Base-by-base conservation (phyloP, 139 green algal species). In the Gonium pectorale region DNA sequence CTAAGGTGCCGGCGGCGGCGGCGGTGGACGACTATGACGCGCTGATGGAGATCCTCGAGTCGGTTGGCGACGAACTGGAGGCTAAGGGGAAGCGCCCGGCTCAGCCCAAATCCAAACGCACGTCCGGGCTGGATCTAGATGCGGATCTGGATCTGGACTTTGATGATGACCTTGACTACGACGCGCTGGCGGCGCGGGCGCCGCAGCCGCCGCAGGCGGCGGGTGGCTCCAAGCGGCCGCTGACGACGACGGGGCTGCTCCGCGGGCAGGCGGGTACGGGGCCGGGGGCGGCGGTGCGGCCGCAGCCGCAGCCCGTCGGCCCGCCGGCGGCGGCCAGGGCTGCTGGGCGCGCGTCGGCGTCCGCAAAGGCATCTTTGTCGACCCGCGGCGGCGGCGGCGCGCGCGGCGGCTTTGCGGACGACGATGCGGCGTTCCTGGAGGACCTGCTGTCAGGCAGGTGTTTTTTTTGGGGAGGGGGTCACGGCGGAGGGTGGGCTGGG, bases 41-140 rank as follows among this genome's bases (percentile, higher is more conserved):
- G 13, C 33, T 85, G 33, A 72, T 72, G 46, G 79, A 85, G 46
- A 27, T 85, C 46, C 35, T 85, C 3, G 79, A 78, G 64, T 8
- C 26, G 15, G 56, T 85, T 46, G 60, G 60, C 9, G 43, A 52
- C 9, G 77, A 73, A n/a, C 19, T 73, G 77, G 46, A 63, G 0
- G n/a, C 3, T 0, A 52, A 27, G 72, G 26, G 13, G 35, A 17
- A 67, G 27, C 38, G 29, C 60, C 5, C 5, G 54, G 54, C 54
- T 64, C 54, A 29, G 54, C n/a, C n/a, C n/a, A n/a, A n/a, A n/a
- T n/a, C n/a, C n/a, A n/a, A n/a, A n/a, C n/a, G n/a, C n/a, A n/a
- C n/a, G n/a, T n/a, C n/a, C n/a, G n/a, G n/a, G n/a, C n/a, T n/a
- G n/a, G n/a, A n/a, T n/a, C n/a, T n/a, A 56, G 49, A 56, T 56